Conservation (phyloP, 176 grass and related monocot species). For the Oryza rufipogon region DNA sequence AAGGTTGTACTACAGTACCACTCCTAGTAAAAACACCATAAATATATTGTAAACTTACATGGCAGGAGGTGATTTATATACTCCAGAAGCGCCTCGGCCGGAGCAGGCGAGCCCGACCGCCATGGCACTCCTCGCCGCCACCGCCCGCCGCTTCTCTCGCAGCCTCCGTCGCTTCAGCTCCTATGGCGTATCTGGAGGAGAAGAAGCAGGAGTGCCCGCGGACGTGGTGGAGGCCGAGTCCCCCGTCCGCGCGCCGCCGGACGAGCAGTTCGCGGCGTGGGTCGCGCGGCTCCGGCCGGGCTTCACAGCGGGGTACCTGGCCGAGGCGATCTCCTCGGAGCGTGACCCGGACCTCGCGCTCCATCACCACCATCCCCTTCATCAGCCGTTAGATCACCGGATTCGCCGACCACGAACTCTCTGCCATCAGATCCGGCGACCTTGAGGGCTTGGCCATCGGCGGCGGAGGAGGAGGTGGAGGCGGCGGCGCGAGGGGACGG, state of each 20-base stretch:
- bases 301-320: conserved; percentile 66
- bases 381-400: no score
- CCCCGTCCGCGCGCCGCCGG: conserved; percentile 57
- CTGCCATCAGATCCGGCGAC: no score
- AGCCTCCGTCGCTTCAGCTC: background rate
- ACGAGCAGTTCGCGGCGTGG: conserved; percentile 86
- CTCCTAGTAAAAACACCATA: no score
- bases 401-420: no score
- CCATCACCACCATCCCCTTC: background rate
- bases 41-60: no score
- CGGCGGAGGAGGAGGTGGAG: no score
- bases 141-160: background rate
- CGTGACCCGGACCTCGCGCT: conserved; percentile 76
- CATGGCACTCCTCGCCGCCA: background rate
- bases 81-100: no score
- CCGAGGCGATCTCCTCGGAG: conserved; percentile 57
- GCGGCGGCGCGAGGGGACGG: no score
- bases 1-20: no score
- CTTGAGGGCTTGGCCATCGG: no score
- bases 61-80: no score
- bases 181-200: background rate
- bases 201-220: background rate
- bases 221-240: background rate
- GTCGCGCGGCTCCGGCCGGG: conserved; percentile 73
- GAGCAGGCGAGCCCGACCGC: no score